These are phyloP conservation scores for Heterococcus sp. DNA, from an alignment of 108 stramenopile species.

Conservation along the genomic window DNA sequence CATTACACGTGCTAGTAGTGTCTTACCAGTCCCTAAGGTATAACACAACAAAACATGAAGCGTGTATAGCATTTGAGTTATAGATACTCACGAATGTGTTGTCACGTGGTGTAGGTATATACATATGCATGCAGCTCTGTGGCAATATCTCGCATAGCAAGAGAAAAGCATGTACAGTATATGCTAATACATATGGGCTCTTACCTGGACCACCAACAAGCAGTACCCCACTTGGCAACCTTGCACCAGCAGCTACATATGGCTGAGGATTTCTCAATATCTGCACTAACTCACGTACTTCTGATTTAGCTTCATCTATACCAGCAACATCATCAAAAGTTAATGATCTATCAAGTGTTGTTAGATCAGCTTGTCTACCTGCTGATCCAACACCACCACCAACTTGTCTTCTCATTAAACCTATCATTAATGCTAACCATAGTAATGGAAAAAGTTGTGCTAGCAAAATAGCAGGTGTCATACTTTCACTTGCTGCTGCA, in stretches of 20 bases:
- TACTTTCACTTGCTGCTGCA: not conserved
- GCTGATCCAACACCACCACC: not conserved
- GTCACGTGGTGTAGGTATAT: too few species aligned
- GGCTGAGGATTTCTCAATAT: constrained; percentile 32
- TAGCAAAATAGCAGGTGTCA: not conserved
- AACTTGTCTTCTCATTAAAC: not conserved
- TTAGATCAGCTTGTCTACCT: not conserved
- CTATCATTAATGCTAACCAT: not conserved
- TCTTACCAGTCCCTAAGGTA: constrained; percentile 60
- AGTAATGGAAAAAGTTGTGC: not conserved
- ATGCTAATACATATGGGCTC: too few species aligned
- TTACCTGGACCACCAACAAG: constrained; percentile 57
- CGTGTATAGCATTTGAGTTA: too few species aligned
- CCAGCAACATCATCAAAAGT: constrained; percentile 91
- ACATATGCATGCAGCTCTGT: too few species aligned
- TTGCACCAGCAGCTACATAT: constrained; percentile 44
- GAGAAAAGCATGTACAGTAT: too few species aligned
- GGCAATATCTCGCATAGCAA: too few species aligned
- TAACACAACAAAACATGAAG: too few species aligned
- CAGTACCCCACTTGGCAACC: constrained; percentile 52
- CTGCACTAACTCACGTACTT: constrained; percentile 61
- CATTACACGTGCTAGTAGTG: constrained; percentile 58
- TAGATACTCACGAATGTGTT: too few species aligned
- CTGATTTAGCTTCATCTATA: constrained; percentile 69
- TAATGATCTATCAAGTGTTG: constrained; percentile 3